phyloP scores from a whole-genome alignment of 495 filamentous ascomycete species.

The Cercophora newfieldiana region DNA sequence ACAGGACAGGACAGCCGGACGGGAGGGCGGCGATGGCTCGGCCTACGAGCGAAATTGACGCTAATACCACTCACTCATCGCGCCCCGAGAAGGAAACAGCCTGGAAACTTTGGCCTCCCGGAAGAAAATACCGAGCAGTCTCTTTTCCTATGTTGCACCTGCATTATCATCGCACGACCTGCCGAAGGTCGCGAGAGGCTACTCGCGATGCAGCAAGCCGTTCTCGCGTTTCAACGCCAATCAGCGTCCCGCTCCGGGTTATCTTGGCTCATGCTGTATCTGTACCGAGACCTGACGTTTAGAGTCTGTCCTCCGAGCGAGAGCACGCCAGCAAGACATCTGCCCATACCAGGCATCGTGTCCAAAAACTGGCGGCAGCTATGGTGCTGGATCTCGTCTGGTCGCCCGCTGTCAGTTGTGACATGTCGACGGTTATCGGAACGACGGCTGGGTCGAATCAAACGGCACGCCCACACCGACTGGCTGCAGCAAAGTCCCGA shows the following conservation, averaged over 20 bases:
- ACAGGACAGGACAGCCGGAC: too few species aligned
- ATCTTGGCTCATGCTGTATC: conserved; percentile 12
- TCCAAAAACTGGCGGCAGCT: neutral
- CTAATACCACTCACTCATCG: neutral
- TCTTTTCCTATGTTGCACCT: conserved; percentile 10
- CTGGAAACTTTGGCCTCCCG: neutral
- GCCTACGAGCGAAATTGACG: neutral
- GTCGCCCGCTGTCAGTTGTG: conserved; percentile 1
- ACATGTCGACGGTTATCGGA: conserved; percentile 2
- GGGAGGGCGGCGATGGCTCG: neutral
- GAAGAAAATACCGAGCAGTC: neutral
- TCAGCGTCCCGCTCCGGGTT: conserved; percentile 4
- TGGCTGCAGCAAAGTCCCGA: conserved; percentile 31
- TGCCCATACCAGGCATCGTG: neutral
- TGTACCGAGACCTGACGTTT: neutral
- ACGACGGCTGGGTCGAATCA: conserved; percentile 16
- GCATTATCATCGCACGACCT: conserved; percentile 6
- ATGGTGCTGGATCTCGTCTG: conserved; percentile 12
- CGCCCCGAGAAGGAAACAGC: neutral
- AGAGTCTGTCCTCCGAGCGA: neutral
- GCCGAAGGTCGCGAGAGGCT: conserved; percentile 9
- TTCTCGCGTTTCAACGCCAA: conserved; percentile 13
- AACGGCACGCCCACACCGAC: conserved; percentile 20
- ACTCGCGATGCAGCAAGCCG: conserved; percentile 8
- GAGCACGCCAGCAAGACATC: neutral